Percentiles rank a stretch among this genome's conserved stretches.
Conservation (phyloP, 768 basidiomycete genomes). For the Lactarius evosmus region DNA sequence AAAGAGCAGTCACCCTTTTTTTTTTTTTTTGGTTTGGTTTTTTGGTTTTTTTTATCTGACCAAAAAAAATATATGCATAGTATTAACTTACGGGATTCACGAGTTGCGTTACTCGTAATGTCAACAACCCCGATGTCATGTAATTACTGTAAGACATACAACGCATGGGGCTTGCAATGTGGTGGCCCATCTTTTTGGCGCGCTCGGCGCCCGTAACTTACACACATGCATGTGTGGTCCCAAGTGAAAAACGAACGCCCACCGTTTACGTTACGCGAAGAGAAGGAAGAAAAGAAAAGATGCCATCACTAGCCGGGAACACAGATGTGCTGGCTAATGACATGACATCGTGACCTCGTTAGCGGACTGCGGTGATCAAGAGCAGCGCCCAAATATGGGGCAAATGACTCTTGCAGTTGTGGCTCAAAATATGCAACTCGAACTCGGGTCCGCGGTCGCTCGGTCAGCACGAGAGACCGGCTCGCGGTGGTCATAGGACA, state of each 20-base stretch:
- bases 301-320: background rate
- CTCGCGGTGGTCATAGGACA: background rate
- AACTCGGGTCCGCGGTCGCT: too few species aligned
- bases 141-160: background rate
- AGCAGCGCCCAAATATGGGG: background rate
- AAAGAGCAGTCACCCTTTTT: background rate
- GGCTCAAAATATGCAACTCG: background rate
- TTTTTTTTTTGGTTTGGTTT: background rate
- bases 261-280: background rate
- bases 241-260: background rate
- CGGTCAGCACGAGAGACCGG: too few species aligned
- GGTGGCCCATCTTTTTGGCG: background rate
- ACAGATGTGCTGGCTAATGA: background rate
- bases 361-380: constrained; percentile 12
- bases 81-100: background rate
- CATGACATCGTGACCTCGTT: constrained; percentile 16
- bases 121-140: background rate
- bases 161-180: background rate
- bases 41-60: too few species aligned
- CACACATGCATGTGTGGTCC: background rate
- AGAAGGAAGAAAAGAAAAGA: background rate
- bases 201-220: background rate
- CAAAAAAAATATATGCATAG: too few species aligned
- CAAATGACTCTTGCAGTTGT: too few species aligned
- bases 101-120: background rate